Evolutionary conservation across 768 basidiomycete species (phyloP), one percentile per base, ranked within the genome.

Genomic region (Pholiota microspora): DNA sequence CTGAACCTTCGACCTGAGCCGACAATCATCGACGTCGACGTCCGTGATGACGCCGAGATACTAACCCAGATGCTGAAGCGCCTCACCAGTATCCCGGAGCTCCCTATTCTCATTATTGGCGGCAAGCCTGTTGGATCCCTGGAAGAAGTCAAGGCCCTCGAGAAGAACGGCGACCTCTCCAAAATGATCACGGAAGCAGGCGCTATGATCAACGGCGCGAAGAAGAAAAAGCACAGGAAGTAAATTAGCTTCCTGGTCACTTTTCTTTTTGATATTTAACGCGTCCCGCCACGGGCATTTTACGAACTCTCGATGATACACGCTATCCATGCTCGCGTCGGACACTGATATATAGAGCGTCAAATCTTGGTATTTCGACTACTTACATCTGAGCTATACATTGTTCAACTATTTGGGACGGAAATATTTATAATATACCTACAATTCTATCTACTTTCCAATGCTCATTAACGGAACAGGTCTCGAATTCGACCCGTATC

Each of bases 71-170:
- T 92, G 23, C 74, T 92, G 42, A 62, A 65, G 10, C 84, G 90
- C 0, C 73, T 92, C 34, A 88, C 88, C 0, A 69, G 68, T 13
- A 64, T 74, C 3, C 57, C 73, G 1, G 77, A 82, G 13, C 71
- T 92, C 6, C 88, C 91, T 13, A 66, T 91, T 27, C 77, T 92
- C 4, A 73, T 93, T 49, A 67, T 93, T 42, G 85, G 84, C 15
- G 91, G 91, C 31, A 73, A 75, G 45, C 67, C 78, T 13, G 70
- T 88, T 13, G 83, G 83, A 13, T 61, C 76, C 0, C 69, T 85
- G 35, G 69, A 74, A 13, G 75, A 82, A 16, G 78, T 91, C 57
- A 76, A 77, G 35, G 74, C 63, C 45, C 69, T 88, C 32, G 63
- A 77, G 35, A 68, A 75, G 46, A 73, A 65, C 32, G 85, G 83